phyloP scores from a whole-genome alignment of 78 protist species.

The Diacronema lutheri region DNA sequence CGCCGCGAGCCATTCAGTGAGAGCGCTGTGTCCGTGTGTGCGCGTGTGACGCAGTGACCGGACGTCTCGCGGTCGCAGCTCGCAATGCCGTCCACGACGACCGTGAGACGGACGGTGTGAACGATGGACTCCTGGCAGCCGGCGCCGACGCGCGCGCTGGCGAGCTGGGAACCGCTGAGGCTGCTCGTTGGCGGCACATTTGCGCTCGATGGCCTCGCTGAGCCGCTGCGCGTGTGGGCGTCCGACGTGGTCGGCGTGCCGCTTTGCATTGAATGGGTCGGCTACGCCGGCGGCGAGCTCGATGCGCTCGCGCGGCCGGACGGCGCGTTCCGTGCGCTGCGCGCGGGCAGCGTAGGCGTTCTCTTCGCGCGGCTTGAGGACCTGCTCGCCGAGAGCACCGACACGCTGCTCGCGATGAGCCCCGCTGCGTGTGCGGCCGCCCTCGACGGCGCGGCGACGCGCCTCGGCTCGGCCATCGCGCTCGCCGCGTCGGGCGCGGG shows the following conservation, averaged over 20 bases:
- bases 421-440: background rate
- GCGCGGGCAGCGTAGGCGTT: background rate
- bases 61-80: too few species aligned
- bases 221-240: background rate
- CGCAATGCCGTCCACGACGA: too few species aligned
- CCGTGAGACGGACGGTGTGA: too few species aligned
- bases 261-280: background rate
- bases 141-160: too few species aligned
- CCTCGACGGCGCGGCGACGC: background rate
- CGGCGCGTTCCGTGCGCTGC: background rate
- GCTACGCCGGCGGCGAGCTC: background rate
- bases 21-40: too few species aligned
- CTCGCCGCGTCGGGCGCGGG: background rate
- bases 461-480: background rate
- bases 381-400: background rate
- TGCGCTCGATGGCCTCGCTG: background rate
- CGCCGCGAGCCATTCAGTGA: too few species aligned
- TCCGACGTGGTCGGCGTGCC: background rate
- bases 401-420: background rate
- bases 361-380: background rate
- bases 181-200: background rate
- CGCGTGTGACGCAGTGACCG: too few species aligned
- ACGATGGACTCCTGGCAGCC: too few species aligned
- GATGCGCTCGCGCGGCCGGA: background rate
- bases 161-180: background rate